A percentile compares a stretch with the other conserved stretches of the same genome.
These are phyloP conservation scores for Eragrostis nindensis DNA, from an alignment of 176 grass and related monocot genomes.

Conservation along the genomic window DNA sequence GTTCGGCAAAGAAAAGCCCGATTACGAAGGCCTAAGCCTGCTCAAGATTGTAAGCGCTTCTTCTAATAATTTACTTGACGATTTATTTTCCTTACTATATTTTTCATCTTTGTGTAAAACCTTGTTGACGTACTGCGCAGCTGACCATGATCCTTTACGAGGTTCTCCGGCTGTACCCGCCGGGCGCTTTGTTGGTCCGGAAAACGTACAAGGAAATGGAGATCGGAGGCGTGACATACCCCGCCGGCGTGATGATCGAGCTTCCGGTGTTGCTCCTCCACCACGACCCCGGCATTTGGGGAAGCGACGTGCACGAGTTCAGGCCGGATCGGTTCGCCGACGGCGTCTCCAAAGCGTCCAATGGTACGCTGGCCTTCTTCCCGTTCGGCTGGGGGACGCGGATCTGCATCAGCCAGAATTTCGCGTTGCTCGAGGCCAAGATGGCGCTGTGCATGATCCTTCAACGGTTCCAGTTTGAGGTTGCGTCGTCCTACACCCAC, in stretches of 20 bases:
- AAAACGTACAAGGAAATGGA: not conserved
- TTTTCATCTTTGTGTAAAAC: not conserved
- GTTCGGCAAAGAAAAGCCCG: not conserved
- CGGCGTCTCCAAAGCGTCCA: constrained; percentile 48
- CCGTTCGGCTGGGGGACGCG: constrained; percentile 52
- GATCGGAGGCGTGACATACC: not conserved
- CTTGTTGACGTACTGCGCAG: not conserved
- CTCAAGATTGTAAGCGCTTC: not conserved
- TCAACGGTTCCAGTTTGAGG: too few relatives aligned
- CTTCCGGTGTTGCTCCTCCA: not conserved
- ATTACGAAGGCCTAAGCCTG: not conserved
- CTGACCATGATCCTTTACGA: not conserved
- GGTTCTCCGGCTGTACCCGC: not conserved
- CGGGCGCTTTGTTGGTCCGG: not conserved
- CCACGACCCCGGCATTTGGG: not conserved
- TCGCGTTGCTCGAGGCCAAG: too few relatives aligned
- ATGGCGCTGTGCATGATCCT: too few relatives aligned
- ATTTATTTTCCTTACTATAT: not conserved
- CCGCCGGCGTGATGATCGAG: not conserved
- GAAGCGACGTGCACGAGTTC: constrained; percentile 39
- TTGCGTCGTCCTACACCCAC: too few relatives aligned
- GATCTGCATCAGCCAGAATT: too few relatives aligned
- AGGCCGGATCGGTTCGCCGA: constrained; percentile 48
- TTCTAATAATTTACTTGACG: not conserved
- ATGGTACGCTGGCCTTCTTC: constrained; percentile 16